Conservation (phyloP, 805 yeast genomes). For the Starmerella gropengiesseri region DNA sequence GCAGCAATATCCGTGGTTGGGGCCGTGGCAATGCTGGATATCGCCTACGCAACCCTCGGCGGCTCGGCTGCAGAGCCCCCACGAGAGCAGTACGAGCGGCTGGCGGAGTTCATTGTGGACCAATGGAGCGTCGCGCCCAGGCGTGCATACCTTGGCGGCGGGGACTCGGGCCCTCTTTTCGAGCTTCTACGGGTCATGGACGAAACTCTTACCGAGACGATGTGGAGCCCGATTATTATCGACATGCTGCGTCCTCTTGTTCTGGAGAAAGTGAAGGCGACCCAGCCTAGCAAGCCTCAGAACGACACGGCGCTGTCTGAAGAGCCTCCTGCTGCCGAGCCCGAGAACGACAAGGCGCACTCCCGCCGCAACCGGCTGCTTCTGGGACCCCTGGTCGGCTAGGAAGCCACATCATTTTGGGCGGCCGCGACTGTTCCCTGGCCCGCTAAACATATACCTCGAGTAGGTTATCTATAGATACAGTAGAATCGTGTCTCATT, state of each 20-base stretch:
- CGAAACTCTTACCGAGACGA: neutral
- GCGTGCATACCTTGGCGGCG: slow-evolving; percentile 1
- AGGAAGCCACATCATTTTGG: too few relatives aligned
- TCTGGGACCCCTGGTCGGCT: neutral
- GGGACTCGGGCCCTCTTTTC: neutral
- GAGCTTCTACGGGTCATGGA: slow-evolving; percentile 13
- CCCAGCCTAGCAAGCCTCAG: too few relatives aligned
- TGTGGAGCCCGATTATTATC: slow-evolving; percentile 10
- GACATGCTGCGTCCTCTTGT: slow-evolving; percentile 8
- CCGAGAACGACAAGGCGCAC: neutral
- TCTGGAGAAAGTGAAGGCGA: neutral
- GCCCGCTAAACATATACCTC: too few relatives aligned
- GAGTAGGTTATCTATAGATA: slow-evolving; percentile 5
- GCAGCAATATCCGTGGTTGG: neutral
- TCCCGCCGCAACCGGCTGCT: neutral
- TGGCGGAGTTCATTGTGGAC: slow-evolving; percentile 5
- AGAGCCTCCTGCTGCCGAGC: neutral
- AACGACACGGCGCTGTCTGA: too few relatives aligned
- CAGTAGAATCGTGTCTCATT: slow-evolving; percentile 6
- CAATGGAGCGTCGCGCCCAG: neutral
- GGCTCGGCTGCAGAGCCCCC: slow-evolving; percentile 5
- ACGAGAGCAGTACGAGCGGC: neutral
- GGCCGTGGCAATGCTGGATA: slow-evolving; percentile 1
- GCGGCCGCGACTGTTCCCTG: too few relatives aligned
- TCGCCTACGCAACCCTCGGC: slow-evolving; percentile 3